Conservation (phyloP, 208 protist species). For the Endotrypanum monterogeii region DNA sequence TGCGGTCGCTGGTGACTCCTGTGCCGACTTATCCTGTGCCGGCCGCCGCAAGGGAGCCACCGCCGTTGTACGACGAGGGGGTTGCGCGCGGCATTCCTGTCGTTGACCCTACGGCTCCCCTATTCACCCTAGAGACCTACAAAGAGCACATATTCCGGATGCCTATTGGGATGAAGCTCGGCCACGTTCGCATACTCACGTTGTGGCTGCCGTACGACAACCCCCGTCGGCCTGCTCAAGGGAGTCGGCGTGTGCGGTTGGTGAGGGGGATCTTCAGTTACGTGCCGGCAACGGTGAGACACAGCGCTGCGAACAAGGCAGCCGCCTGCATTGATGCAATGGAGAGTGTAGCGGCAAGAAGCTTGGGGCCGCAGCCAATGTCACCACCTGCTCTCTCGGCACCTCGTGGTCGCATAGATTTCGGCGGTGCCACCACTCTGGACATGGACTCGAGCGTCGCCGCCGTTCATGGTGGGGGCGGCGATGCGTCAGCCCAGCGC, state of each 20-base stretch:
- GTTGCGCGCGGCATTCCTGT: slow-evolving; percentile 12
- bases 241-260: neutral
- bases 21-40: neutral
- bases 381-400: neutral
- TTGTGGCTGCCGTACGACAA: slow-evolving; percentile 5
- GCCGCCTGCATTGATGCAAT: slow-evolving; percentile 10
- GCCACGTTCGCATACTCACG: slow-evolving; percentile 10
- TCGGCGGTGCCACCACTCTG: neutral
- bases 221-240: neutral
- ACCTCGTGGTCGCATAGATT: neutral
- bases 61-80: neutral
- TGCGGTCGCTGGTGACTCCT: slow-evolving; percentile 11
- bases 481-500: neutral
- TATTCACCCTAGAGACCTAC: slow-evolving; percentile 29
- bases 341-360: neutral
- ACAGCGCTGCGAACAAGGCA: slow-evolving; percentile 14
- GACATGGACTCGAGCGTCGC: neutral
- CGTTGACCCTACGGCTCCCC: slow-evolving; percentile 23
- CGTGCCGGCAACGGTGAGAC: slow-evolving; percentile 19
- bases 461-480: neutral
- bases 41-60: neutral
- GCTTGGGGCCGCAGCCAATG: neutral
- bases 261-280: slow-evolving; percentile 26
- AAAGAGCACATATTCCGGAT: slow-evolving; percentile 14
- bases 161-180: slow-evolving; percentile 25